Evolutionary conservation across 768 basidiomycete genomes (phyloP).

Genomic region (Pleurotus eryngii): DNA sequence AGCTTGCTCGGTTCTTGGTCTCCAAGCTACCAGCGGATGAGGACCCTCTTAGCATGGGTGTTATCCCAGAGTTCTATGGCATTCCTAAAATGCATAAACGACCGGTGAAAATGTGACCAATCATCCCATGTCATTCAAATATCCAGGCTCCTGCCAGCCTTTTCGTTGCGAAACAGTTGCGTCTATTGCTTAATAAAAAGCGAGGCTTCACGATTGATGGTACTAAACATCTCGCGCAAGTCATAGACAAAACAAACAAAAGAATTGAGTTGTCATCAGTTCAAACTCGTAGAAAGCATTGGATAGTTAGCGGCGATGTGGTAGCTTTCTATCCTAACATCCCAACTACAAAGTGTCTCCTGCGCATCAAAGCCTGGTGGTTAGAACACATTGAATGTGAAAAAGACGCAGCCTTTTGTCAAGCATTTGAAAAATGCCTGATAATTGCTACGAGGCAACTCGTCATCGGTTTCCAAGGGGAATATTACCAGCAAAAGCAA

Average conservation of each 20-base stretch:
- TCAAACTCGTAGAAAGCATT: slow-evolving; percentile 9
- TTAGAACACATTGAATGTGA: neutral
- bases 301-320: slow-evolving; percentile 29
- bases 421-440: neutral
- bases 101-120: slow-evolving; percentile 25
- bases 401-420: neutral
- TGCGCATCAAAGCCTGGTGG: slow-evolving; percentile 14
- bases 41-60: too few relatives aligned
- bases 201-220: slow-evolving; percentile 25
- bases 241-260: slow-evolving; percentile 20
- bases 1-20: too few relatives aligned
- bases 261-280: slow-evolving; percentile 1
- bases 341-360: slow-evolving; percentile 13
- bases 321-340: slow-evolving; percentile 31
- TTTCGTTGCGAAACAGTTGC: slow-evolving; percentile 27
- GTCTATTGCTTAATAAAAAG: slow-evolving; percentile 22
- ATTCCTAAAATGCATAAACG: slow-evolving; percentile 19
- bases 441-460: slow-evolving; percentile 18
- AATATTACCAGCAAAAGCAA: slow-evolving; percentile 20
- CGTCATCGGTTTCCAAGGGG: slow-evolving; percentile 16
- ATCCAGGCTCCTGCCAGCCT: slow-evolving; percentile 26
- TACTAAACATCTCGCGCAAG: slow-evolving; percentile 28
- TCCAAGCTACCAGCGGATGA: too few relatives aligned
- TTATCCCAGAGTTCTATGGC: too few relatives aligned
- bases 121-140: slow-evolving; percentile 29